These are phyloP conservation scores for Circinella umbellata DNA, from an alignment of 371 early-diverging fungal genomes.

Conservation along the genomic window DNA sequence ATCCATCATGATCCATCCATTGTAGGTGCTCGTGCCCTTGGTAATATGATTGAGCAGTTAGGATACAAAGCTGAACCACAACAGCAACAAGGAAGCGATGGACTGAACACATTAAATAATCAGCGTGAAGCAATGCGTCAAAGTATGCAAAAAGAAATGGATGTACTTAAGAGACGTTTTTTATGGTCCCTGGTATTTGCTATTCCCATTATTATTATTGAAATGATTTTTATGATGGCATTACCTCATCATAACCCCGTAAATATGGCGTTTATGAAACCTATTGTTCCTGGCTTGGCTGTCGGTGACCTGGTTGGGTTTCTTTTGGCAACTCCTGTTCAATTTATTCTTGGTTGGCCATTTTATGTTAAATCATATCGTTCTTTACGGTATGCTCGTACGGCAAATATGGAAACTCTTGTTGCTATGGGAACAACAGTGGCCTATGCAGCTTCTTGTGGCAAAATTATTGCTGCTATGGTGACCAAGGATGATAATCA, in stretches of 20 bases:
- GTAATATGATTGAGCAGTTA: slow-evolving; percentile 62
- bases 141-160: slow-evolving; percentile 54
- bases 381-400: slow-evolving; percentile 59
- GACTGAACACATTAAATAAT: slow-evolving; percentile 34
- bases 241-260: slow-evolving; percentile 47
- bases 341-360: slow-evolving; percentile 59
- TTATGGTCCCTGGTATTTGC: slow-evolving; percentile 64
- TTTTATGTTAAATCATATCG: slow-evolving; percentile 61
- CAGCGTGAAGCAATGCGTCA: slow-evolving; percentile 53
- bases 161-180: slow-evolving; percentile 42
- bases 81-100: slow-evolving; percentile 41
- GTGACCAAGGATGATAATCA: slow-evolving; percentile 27
- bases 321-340: slow-evolving; percentile 60
- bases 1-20: slow-evolving; percentile 61
- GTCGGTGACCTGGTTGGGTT: slow-evolving; percentile 57
- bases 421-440: slow-evolving; percentile 73
- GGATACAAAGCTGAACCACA: slow-evolving; percentile 63
- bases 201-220: slow-evolving; percentile 61
- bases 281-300: slow-evolving; percentile 48
- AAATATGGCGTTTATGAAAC: slow-evolving; percentile 37
- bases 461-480: slow-evolving; percentile 60
- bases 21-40: slow-evolving; percentile 54
- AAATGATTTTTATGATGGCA: slow-evolving; percentile 69
- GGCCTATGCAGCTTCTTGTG: slow-evolving; percentile 64
- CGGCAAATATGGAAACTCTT: slow-evolving; percentile 74